Base-by-base conservation (phyloP, 805 yeast genomes). In the Nakazawaea wickerhamii region DNA sequence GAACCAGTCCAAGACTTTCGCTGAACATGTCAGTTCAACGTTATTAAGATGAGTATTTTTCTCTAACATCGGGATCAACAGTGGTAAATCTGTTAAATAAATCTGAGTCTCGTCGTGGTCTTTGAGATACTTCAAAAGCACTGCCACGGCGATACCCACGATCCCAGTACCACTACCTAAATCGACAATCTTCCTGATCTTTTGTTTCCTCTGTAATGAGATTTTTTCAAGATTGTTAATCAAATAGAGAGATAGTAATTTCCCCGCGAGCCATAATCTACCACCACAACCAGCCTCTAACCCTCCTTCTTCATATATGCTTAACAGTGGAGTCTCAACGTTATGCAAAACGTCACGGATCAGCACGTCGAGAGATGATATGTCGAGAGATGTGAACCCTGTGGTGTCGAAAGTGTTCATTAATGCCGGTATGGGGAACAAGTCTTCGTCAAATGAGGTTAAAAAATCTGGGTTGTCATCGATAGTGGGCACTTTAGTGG, bases 131-230 rank as follows among this genome's bases (percentile, higher is more conserved):
- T 57, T 53, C 26, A 53, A 44, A 2, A 58, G 58, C 11, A 60
- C 49, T 1, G 65, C 68, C 35, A 63, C 52, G 13, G 50, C 57
- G 14, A 54, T 54, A 44, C 81, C 82, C 5, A 71, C 75, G 2
- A 77, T 57, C 0, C 83, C 83, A 0, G 83, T 77, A 3, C 83
- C 83, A 45, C 76, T 66, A 0, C 83, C 83, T 14, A 77, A 56
- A 48, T 77, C 83, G 10, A 77, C 51, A 4, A 75, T 61, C 27
- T 61, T 62, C 27, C 49, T 53, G 32, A 53, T 18, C 3, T 18
- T 5, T 19, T 17, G 10, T 13, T 28, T 28, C 5, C 37, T 1
- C 61, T 58, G 18, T 59, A 35, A 56, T 52, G 45, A 17, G 17
- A 35, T 8, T 26, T 28, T n/a, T 11, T 46, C 44, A 34, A 51